A percentile compares a stretch with the other conserved stretches of the same genome.
phyloP scores from a whole-genome alignment of 1,284 basidiomycete genomes.

The Vanrija pseudolonga region DNA sequence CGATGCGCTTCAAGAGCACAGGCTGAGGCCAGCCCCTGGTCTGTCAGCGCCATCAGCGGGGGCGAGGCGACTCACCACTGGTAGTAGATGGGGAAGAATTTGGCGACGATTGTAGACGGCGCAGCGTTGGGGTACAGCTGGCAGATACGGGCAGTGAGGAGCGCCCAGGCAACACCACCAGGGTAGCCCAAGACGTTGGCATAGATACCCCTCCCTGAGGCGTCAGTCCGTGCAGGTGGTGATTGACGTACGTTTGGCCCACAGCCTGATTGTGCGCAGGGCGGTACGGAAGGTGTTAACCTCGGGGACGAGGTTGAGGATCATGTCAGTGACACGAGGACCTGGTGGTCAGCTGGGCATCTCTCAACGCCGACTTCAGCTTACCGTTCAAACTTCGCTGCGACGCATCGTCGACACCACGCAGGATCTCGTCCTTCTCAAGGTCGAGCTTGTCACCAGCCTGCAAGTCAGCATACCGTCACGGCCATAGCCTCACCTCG shows the following conservation, averaged over 20 bases:
- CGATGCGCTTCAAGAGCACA: conserved; percentile 91
- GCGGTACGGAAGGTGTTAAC: conserved; percentile 92
- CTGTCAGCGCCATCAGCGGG: neutral
- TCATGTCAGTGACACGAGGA: conserved; percentile 94
- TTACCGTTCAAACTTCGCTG: conserved; percentile 89
- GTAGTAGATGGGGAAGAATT: conserved; percentile 95
- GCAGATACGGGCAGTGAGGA: conserved; percentile 97
- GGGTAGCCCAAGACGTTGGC: conserved; percentile 97
- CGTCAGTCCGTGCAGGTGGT: conserved; percentile 1
- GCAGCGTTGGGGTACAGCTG: conserved; percentile 95
- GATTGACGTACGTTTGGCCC: conserved; percentile 78
- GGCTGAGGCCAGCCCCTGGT: conserved; percentile 94
- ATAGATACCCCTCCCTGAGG: conserved; percentile 84
- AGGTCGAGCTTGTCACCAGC: conserved; percentile 87
- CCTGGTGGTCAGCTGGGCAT: conserved; percentile 54
- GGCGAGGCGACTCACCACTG: conserved; percentile 66
- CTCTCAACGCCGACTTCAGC: conserved; percentile 18
- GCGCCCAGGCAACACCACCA: conserved; percentile 98
- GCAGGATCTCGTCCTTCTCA: conserved; percentile 84
- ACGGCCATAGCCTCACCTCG: conserved; percentile 20
- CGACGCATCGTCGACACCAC: conserved; percentile 90
- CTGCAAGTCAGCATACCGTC: conserved; percentile 48
- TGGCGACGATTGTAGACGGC: conserved; percentile 90
- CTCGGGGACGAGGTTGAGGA: conserved; percentile 90
- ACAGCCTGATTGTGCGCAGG: conserved; percentile 92